These are phyloP conservation scores for Candida michaelii DNA, from an alignment of 805 yeast species.

Conservation along the genomic window DNA sequence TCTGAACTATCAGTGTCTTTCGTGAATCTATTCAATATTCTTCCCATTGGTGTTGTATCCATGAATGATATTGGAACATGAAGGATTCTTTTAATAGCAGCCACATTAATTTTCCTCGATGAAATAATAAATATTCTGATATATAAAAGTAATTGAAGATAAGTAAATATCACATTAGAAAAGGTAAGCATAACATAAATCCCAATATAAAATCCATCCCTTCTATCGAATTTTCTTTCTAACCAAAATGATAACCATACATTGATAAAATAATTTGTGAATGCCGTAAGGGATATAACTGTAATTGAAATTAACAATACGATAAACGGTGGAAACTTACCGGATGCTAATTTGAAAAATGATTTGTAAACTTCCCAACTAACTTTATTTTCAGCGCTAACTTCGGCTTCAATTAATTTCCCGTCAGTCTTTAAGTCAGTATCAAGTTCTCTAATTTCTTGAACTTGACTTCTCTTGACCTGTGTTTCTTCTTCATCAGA, in stretches of 20 bases:
- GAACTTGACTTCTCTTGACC: background rate
- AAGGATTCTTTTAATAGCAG: conserved; percentile 58
- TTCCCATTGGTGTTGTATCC: conserved; percentile 85
- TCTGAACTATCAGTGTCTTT: conserved; percentile 84
- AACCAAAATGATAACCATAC: conserved; percentile 88
- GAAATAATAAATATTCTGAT: conserved; percentile 21
- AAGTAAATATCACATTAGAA: conserved; percentile 36
- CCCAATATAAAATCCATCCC: conserved; percentile 67
- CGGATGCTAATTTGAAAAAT: conserved; percentile 57
- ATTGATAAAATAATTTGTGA: conserved; percentile 58
- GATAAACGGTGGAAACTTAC: conserved; percentile 33
- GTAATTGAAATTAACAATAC: conserved; percentile 22
- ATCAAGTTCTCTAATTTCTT: conserved; percentile 17
- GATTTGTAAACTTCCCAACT: conserved; percentile 46
- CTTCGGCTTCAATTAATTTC: conserved; percentile 46
- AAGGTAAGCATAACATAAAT: conserved; percentile 62
- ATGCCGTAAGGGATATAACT: conserved; percentile 32
- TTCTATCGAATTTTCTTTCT: conserved; percentile 44
- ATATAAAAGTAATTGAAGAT: conserved; percentile 43
- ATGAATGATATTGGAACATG: conserved; percentile 80
- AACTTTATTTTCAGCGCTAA: conserved; percentile 57
- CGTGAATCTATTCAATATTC: conserved; percentile 81
- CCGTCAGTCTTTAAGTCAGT: conserved; percentile 27
- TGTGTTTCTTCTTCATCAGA: background rate
- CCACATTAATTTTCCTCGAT: conserved; percentile 54